Evolutionary conservation across 768 basidiomycete genomes (phyloP), one percentile per base, ranked within the genome.

Genomic region (Neoboletus brunneissimus): DNA sequence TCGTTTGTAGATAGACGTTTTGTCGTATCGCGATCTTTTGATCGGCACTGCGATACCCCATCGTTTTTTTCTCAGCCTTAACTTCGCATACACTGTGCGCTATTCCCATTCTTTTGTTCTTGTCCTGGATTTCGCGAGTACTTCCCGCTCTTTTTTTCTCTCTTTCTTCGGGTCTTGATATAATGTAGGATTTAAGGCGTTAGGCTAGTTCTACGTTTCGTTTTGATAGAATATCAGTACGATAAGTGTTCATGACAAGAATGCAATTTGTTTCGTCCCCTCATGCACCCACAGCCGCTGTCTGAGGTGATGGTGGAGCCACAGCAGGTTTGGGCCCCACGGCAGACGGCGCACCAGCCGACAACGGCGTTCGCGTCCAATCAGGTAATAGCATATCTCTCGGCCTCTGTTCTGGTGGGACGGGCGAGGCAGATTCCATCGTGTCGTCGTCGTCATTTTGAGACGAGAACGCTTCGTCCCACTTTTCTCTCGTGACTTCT

Each of bases 401-500:
- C 8, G 75, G 66, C 12, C 63, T 55, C 38, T 72, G 71, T 29
- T 72, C 69, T 20, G 66, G 56, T 40, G 50, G 58, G 29, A 53
- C 40, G 27, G 64, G 59, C 0, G 59, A n/a, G 8, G n/a, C 41
- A 12, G 50, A 37, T 4, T 58, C 56, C 35, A 70, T 65, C 44
- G 58, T 64, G 58, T 79, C 75, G 11, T 80, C 81, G 47, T 77
- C 79, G 22, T 76, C 78, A 20, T 73, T 74, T 12, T 72, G 67
- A 37, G 69, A 55, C 55, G 57, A 41, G 32, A 81, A 82, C 22
- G 78, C 81, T 66, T 90, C 88, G 62, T 97, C 94, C 89, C 91
- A 97, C 56, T 82, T 83, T 67, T 96, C 94, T 40, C 93, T 78
- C 48, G 85, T 67, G 9, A 97, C 81, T 67, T 96, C 94, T 3